phyloP scores from a whole-genome alignment of 352 stramenopile genomes.

The Pythium plurisporium region DNA sequence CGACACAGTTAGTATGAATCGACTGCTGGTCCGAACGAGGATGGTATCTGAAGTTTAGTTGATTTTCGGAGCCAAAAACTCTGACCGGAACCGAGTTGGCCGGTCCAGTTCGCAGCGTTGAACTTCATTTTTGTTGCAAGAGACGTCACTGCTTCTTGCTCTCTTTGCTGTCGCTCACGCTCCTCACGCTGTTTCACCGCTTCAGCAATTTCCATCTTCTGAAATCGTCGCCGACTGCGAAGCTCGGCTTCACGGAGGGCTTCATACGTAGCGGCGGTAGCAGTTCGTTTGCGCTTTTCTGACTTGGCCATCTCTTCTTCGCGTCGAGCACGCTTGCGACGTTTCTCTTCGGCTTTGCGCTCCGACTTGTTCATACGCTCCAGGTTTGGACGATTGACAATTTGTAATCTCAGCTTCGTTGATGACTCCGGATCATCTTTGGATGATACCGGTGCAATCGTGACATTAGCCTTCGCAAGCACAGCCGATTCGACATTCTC shows the following conservation, averaged over 20 bases:
- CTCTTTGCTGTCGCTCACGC: constrained; percentile 43
- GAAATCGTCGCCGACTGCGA: constrained; percentile 58
- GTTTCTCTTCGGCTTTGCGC: constrained; percentile 82
- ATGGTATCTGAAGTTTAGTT: constrained; percentile 46
- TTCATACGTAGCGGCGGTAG: constrained; percentile 73
- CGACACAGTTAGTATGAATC: constrained; percentile 11
- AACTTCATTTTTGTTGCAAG: constrained; percentile 58
- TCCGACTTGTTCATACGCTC: constrained; percentile 83
- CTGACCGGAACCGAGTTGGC: constrained; percentile 36
- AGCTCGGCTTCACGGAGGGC: constrained; percentile 73
- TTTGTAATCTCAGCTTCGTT: constrained; percentile 57
- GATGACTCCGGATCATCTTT: constrained; percentile 16
- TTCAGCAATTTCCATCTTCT: constrained; percentile 66
- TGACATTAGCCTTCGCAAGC: constrained; percentile 16
- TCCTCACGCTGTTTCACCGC: constrained; percentile 59
- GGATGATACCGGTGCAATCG: constrained; percentile 2
- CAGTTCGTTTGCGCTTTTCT: constrained; percentile 72
- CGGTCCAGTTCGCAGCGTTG: constrained; percentile 49
- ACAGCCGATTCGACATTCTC: constrained; percentile 5
- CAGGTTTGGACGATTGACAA: constrained; percentile 62
- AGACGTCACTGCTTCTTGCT: constrained; percentile 40
- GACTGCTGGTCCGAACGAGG: constrained; percentile 36
- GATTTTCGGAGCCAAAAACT: constrained; percentile 63
- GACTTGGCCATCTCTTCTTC: constrained; percentile 77
- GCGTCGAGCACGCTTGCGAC: constrained; percentile 58